phyloP scores from a whole-genome alignment of 2,329 filamentous ascomycete species.

The Annulohypoxylon truncatum region DNA sequence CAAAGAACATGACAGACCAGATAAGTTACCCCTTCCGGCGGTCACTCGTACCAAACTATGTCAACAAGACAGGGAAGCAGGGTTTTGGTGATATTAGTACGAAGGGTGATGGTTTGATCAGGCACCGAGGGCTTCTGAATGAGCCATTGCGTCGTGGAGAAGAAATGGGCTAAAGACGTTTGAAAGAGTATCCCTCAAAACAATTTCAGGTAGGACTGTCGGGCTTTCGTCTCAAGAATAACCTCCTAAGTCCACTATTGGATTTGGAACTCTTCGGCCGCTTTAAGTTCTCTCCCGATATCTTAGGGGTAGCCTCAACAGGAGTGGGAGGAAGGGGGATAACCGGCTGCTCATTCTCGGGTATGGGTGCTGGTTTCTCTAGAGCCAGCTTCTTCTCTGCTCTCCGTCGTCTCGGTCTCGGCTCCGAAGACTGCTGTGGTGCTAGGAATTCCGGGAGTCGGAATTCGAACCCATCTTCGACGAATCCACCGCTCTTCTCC shows the following conservation, averaged over 20 bases:
- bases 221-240: conserved; percentile 42
- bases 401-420: conserved; percentile 39
- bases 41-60: background rate
- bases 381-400: conserved; percentile 25
- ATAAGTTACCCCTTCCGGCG: background rate
- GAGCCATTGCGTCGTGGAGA: background rate
- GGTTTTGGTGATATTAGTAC: background rate
- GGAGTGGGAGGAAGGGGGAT: conserved; percentile 37
- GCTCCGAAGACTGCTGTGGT: conserved; percentile 33
- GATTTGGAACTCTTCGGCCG: conserved; percentile 39
- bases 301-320: conserved; percentile 25
- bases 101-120: background rate
- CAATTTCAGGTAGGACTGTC: conserved; percentile 29
- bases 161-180: background rate
- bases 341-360: conserved; percentile 26
- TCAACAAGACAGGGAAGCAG: background rate
- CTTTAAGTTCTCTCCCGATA: conserved; percentile 23
- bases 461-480: conserved; percentile 50
- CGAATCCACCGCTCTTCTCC: conserved; percentile 32
- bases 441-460: conserved; percentile 47
- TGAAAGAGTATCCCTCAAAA: background rate
- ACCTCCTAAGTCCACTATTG: conserved; percentile 39
- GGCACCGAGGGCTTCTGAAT: background rate
- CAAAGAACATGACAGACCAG: background rate
- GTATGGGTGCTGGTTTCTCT: conserved; percentile 19